Base-by-base conservation (phyloP, 1,284 basidiomycete species). In the Gymnopus androsaceus region DNA sequence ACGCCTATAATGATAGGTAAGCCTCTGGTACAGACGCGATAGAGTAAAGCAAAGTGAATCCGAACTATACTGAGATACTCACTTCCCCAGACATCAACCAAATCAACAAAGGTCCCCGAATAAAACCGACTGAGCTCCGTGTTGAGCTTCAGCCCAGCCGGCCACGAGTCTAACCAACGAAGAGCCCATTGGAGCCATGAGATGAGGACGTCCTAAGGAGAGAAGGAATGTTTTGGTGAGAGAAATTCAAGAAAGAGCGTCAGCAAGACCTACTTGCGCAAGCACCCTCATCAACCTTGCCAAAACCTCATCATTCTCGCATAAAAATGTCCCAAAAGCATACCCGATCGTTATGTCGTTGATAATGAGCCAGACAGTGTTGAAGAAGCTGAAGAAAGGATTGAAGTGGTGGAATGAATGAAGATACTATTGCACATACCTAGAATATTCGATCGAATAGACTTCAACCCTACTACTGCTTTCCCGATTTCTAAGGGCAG, bases 111-210 rank as follows among this genome's bases (percentile, higher is more conserved):
- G 0, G 83, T 78, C 56, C 86, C 80, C 31, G 87, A 85, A 64
- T 94, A 91, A 66, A 96, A 92, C 17, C 80, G 75, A 62, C 93
- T 92, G 15, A 98, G 80, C 62, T 98, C 93, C 0, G 93, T 94
- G 68, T 99, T 99, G 57, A 99, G 85, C 72, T 99, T 99, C 41
- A 99, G 74, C 1, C 97, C 96, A 0, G 90, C 93, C 0, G 96
- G 96, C 95, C 97, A 99, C 56, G 89, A 85, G 67, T 96, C 90
- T 3, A 99, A 79, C 95, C 95, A 98, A 1, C 78, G 63, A 1
- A 97, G 75, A 0, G 80, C 76, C 17, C 74, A 74, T 44, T 79
- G 77, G n/a, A 88, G 68, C 52, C 77, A 72, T 14, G 75, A 65
- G 27, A 88, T 73, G 0, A 84, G 72, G 38, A 75, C 72, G 14